Percentiles rank a stretch among this genome's conserved stretches.
Conservation (phyloP, 176 grass and related monocot species). For the Pharus latifolius region DNA sequence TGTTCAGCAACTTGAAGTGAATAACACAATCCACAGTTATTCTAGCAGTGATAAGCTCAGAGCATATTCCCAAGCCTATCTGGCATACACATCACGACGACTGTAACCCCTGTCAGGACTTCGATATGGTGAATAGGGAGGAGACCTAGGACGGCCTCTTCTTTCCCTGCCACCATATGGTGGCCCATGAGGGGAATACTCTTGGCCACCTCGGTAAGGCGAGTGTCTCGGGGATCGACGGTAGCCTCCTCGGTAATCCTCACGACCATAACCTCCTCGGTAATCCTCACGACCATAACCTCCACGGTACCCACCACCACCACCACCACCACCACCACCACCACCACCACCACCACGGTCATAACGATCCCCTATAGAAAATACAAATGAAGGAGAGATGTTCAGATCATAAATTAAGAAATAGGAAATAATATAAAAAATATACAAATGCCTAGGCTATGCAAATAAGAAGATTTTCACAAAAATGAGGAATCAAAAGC, state of each 20-base stretch:
- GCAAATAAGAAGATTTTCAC: background rate
- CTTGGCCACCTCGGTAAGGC: background rate
- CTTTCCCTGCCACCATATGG: background rate
- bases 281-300: constrained; percentile 14
- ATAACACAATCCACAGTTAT: background rate
- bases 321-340: background rate
- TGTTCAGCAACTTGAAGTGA: background rate
- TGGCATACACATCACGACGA: background rate
- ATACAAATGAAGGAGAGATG: background rate
- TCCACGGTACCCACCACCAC: background rate
- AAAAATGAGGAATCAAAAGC: background rate
- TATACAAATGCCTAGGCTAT: too few relatives aligned
- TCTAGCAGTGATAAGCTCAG: background rate
- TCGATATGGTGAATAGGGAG: background rate
- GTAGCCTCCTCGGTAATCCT: constrained; percentile 17
- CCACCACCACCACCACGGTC: background rate
- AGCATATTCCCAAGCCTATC: background rate
- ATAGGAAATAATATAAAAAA: background rate
- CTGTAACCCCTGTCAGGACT: constrained; percentile 8
- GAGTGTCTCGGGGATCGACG: constrained; percentile 10
- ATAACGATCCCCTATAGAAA: background rate
- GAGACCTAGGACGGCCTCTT: background rate
- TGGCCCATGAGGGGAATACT: constrained; percentile 16
- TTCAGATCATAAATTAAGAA: background rate
- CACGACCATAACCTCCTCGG: constrained; percentile 2